Base-by-base conservation (phyloP, 1,284 basidiomycete genomes). In the Inonotus obliquus region DNA sequence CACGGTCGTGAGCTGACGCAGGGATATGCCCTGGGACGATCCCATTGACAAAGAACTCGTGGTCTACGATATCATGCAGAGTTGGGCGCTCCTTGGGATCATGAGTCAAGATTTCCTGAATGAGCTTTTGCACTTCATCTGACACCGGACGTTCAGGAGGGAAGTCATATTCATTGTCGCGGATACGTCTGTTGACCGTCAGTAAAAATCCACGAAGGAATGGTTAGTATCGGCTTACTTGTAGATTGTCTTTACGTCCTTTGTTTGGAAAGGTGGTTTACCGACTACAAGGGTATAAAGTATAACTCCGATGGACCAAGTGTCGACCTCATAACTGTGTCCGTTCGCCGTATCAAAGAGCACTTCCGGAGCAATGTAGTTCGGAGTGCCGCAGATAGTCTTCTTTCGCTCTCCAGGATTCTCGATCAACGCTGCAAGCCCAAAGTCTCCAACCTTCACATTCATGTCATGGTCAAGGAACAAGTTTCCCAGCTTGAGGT, bases 341-440 rank as follows among this genome's bases (percentile, higher is more conserved):
- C 96, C 95, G 67, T 95, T 96, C 27, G 89, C 92, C 48, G 91
- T 93, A 73, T 98, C 95, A 73, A 98, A 98, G 63, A 99, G 77
- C 37, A 99, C 95, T 73, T 99, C 96, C 0, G 96, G 97, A 0
- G 97, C 97, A 67, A 99, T 98, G 74, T 99, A 98, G 73, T 99
- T 98, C 1, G 96, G 97, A 1, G 96, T 99, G 5, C 96, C 97
- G 69, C 96, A 98, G 54, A 98, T 96, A 0, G 96, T 99, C 85
- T 97, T 98, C 81, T 98, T 98, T 67, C 96, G 79, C 74, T 99
- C 97, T 1, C 96, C 96, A 10, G 92, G 92, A 72, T 88, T 95
- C 75, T 98, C 96, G 59, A 99, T 96, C 60, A 99, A 81, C 1
- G 97, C 96, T 0, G 97, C 96, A 21, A 99, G 81, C 10, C 97